Evolutionary conservation across 1,139 yeast genomes (phyloP), one percentile per base, ranked within the genome.

Genomic region (Diutina catenulata): DNA sequence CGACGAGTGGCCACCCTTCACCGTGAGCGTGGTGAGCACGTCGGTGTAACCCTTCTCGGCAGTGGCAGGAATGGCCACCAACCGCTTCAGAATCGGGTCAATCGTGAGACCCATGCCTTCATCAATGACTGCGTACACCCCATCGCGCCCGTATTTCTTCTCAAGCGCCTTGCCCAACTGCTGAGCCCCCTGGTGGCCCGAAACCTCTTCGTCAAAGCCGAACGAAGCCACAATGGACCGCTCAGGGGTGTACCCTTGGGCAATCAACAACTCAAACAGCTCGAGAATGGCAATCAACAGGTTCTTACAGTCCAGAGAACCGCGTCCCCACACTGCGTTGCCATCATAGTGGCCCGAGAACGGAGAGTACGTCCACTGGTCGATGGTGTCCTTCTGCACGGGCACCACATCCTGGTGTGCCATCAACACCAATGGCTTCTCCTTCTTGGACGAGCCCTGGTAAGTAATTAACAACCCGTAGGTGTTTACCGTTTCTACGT

Each of bases 381-480:
- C 62, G 33, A 68, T 52, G 11, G 84, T 71, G 18, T 64, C 76
- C 22, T 58, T 53, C 48, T 76, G 77, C n/a, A 82, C 81, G 0
- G 94, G 94, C 11, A 84, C 94, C 4, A 80, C 83, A 51, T 83
- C 94, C 52, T 77, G 84, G 55, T 84, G 95, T 3, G 91, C 87
- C 56, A 78, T 70, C 33, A 82, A 60, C 54, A 83, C 52, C 11
- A 78, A 46, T 5, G 94, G 94, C 52, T 79, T 76, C 48, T 78
- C 60, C 3, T 49, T 42, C 4, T 53, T 35, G 42, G 76, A 59
- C 0, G 70, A 50, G 18, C 94, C 94, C 45, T 72, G 58, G 80
- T 84, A 79, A 21, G 77, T 69, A 50, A 66, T 75, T 14, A 83
- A 68, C 42, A 83, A 59, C 1, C 87, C 91, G 45, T 75, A 70